Base-by-base conservation (phyloP, 1,284 basidiomycete species). In the Ustilago bromivora region DNA sequence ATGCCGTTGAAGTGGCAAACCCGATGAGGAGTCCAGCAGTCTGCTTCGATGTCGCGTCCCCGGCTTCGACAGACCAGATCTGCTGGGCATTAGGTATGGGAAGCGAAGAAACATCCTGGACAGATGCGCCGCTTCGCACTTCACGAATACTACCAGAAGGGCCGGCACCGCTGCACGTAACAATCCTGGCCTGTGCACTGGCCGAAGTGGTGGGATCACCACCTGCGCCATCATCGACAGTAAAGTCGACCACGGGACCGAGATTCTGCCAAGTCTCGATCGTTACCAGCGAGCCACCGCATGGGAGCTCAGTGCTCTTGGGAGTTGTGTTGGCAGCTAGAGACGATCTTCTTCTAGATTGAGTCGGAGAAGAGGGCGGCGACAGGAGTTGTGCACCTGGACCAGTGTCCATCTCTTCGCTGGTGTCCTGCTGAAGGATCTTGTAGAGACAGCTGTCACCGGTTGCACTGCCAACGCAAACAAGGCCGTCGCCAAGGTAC, bases 121-220 rank as follows among this genome's bases (percentile, higher is more conserved):
- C 91, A 63, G 94, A 92, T 0, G 94, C 94, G 3, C 96, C 96
- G 71, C 92, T 94, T 66, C 94, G 89, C 10, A 98, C 90, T 32
- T 96, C 87, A 43, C 94, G 91, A 10, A 99, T 84, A 11, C 92
- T 92, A 8, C 96, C 95, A 0, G 91, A 90, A 71, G 91, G 94
- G 19, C 90, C 90, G 0, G 92, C 92, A 2, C 96, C 96, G 2
- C 95, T 96, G 75, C 94, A 95, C 0, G 95, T 93, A 3, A 98
- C 90, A 54, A 98, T 90, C 83, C 95, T 91, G 13, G 90, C 90
- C 91, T 93, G 82, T 9, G 74, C 61, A n/a, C 67, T 61, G 46
- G 62, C 57, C 54, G 35, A 59, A 51, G 52, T 61, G 55, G 76
- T 61, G 23, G 46, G 59, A 13, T 68, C 57, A 12, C 72, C 79